Evolutionary conservation across 768 basidiomycete species (phyloP).

Genomic region (Tylopilus sp.): DNA sequence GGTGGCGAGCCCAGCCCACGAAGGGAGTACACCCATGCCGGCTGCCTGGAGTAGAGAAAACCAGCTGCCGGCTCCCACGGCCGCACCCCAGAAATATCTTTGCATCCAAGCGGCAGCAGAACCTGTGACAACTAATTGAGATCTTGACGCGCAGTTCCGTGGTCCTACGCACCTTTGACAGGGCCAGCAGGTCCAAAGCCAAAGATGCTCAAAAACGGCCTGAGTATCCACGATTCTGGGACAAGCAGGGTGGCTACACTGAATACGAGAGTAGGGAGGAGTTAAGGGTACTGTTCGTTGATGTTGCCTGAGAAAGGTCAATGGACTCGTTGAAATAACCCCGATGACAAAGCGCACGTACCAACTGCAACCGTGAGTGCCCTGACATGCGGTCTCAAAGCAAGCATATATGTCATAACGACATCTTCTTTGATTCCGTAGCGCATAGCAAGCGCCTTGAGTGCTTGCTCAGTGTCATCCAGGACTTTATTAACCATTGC

Average conservation of each 20-base stretch:
- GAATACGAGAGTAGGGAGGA: background rate
- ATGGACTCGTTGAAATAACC: background rate
- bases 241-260: background rate
- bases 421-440: background rate
- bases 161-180: background rate
- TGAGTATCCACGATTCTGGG: constrained; percentile 5
- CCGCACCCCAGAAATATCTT: background rate
- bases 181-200: constrained; percentile 17
- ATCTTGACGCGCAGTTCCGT: background rate
- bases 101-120: constrained; percentile 11
- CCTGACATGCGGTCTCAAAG: background rate
- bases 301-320: background rate
- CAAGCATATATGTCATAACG: background rate
- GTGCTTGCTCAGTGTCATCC: background rate
- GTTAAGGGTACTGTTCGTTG: background rate
- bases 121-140: background rate
- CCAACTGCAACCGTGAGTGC: background rate
- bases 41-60: constrained; percentile 10
- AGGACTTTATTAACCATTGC: background rate
- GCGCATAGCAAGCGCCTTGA: background rate
- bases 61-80: background rate
- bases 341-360: background rate
- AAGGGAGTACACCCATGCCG: constrained; percentile 7
- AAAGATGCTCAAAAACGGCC: constrained; percentile 8
- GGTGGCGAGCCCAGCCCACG: constrained; percentile 1